Percentiles rank a stretch among this genome's conserved stretches.
Evolutionary conservation across 176 grass and related monocot genomes (phyloP).

Genomic region (Themeda triandra): DNA sequence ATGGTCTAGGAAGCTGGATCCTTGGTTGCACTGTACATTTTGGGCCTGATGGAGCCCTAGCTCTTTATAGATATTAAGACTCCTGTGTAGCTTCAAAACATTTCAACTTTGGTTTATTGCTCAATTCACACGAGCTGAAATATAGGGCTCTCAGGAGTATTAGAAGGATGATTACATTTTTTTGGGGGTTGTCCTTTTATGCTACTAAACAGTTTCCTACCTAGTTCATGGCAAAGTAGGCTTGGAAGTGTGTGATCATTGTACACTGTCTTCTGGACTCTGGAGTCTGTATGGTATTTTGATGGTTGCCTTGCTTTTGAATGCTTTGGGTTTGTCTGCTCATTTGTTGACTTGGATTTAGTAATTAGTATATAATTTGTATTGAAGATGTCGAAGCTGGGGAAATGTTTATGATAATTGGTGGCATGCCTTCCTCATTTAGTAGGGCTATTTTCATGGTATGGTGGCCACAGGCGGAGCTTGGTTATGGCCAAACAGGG

Average conservation of each 20-base stretch:
- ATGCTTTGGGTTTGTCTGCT: not conserved
- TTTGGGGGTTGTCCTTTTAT: not conserved
- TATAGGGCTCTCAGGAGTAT: not conserved
- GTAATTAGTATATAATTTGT: too few relatives aligned
- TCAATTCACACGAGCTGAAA: not conserved
- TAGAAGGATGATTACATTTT: not conserved
- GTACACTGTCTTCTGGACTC: not conserved
- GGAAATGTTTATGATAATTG: not conserved
- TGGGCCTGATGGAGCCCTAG: not conserved
- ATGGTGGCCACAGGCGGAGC: too few relatives aligned
- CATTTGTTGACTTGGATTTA: not conserved
- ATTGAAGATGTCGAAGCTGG: not conserved
- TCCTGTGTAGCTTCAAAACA: not conserved
- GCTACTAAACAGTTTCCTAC: not conserved
- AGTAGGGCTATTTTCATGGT: not conserved
- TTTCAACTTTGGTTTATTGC: not conserved
- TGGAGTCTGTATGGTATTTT: not conserved
- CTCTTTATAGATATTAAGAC: not conserved
- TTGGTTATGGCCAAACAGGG: too few relatives aligned
- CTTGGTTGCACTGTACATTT: not conserved
- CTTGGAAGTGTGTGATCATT: not conserved
- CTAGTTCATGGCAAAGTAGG: not conserved
- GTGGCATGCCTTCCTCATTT: not conserved
- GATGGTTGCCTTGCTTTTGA: not conserved
- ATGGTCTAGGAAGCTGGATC: not conserved